Evolutionary conservation across 257 asterid genomes (phyloP).

Genomic region (Solanum acaule): DNA sequence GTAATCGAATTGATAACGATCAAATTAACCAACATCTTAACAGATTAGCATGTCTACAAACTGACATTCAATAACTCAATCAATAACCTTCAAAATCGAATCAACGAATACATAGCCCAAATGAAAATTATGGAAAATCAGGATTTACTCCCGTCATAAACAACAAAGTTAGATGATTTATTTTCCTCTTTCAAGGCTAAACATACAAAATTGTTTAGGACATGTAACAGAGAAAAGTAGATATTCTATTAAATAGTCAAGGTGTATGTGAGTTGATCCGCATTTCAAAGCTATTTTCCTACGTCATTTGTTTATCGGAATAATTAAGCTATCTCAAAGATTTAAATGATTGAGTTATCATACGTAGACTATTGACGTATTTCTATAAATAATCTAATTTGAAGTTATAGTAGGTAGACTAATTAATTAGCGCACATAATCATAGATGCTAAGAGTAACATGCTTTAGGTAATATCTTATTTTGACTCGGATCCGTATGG

Average conservation of each 20-base stretch:
- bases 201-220: no score
- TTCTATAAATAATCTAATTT: neutral
- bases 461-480: neutral
- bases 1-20: neutral
- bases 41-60: neutral
- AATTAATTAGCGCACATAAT: neutral
- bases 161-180: neutral
- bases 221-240: neutral
- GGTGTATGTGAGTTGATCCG: neutral
- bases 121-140: neutral
- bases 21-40: neutral
- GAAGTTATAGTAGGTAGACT: neutral
- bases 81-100: neutral
- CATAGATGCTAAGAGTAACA: neutral
- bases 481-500: neutral
- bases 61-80: neutral
- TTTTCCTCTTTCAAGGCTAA: neutral
- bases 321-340: neutral
- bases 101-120: neutral
- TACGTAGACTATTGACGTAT: neutral
- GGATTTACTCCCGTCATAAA: neutral
- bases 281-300: neutral
- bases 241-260: no score
- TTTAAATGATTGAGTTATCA: neutral
- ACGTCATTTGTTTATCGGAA: neutral